Evolutionary conservation across 768 basidiomycete species (phyloP), one percentile per base, ranked within the genome.

Genomic region (Leucocoprinus birnbaumii): DNA sequence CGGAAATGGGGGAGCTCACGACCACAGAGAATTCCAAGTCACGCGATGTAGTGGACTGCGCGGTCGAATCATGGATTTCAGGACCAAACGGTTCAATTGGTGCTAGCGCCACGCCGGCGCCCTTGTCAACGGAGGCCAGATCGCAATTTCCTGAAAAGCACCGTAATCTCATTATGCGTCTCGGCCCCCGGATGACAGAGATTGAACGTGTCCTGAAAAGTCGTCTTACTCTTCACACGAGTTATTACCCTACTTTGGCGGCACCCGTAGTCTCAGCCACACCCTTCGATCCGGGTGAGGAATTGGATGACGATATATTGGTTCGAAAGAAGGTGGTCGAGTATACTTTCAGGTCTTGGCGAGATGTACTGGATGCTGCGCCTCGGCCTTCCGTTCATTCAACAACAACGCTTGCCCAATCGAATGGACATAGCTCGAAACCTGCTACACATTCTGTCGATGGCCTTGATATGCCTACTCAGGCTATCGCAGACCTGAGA

Each of bases 131-230:
- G 14, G 18, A 37, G 8, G 64, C 25, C 59, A 62, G 19, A 51
- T 64, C 6, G 63, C 75, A 68, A n/a, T 79, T 84, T 57, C 76
- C 74, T 25, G 81, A 82, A 60, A 68, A 70, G 37, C 83, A 86
- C 59, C 74, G 75, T 27, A 60, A 79, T 16, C 73, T 85, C 59
- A 77, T 80, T 62, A 74, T 82, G 56, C 80, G 86, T 1, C 83
- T 91, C 16, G 73, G 79, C 2, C 86, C 89, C 4, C 48, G 35
- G 10, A 71, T 91, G 9, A 72, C 77, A 1, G 73, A 73, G 26
- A 76, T 89, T 34, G 87, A 91, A 65, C 69, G 68, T 16, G 85
- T 87, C 58, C 70, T 90, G 44, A 84, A 85, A 64, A 78, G 74
- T 26, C 73, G 81, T 3, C 76, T 90, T 13, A 84, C 85, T 14